Percentiles rank a stretch among this genome's conserved stretches.
Conservation (phyloP, 208 protist genomes). For the Trypanosoma vivax region DNA sequence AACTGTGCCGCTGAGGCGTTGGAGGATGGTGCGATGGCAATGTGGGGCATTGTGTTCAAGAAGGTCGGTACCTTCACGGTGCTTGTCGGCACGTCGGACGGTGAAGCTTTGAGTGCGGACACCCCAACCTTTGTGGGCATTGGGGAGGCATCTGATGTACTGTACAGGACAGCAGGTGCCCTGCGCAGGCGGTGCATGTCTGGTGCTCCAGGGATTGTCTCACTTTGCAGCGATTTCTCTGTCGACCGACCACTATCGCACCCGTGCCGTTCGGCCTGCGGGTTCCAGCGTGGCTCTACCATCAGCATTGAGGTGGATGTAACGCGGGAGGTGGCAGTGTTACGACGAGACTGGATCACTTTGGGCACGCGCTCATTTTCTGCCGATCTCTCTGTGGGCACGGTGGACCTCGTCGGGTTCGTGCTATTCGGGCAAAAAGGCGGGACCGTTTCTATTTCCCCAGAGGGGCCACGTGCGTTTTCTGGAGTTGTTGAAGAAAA, state of each 20-base stretch:
- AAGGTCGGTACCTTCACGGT: conserved; percentile 48
- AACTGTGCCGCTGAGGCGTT: conserved; percentile 68
- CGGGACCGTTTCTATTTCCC: conserved; percentile 49
- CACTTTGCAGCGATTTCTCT: conserved; percentile 70
- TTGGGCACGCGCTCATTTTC: conserved; percentile 45
- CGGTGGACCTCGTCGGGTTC: conserved; percentile 49
- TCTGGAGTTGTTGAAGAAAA: conserved; percentile 39
- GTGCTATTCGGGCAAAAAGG: conserved; percentile 69
- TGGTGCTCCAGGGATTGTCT: conserved; percentile 11
- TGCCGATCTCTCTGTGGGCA: not conserved
- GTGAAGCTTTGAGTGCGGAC: conserved; percentile 42
- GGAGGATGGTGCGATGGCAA: conserved; percentile 61
- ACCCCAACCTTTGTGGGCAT: conserved; percentile 73
- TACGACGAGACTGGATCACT: conserved; percentile 73
- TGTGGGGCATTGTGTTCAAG: conserved; percentile 72
- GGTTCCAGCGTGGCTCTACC: conserved; percentile 61
- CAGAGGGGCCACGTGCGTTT: conserved; percentile 39
- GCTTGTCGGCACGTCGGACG: conserved; percentile 56
- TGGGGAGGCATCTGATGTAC: conserved; percentile 46
- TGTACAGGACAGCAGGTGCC: conserved; percentile 55
- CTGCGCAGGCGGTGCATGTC: conserved; percentile 51
- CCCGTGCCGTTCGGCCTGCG: conserved; percentile 50
- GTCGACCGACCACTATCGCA: conserved; percentile 45
- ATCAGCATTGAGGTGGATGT: conserved; percentile 72
- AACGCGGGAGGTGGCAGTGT: conserved; percentile 24